Percentiles rank a stretch among this genome's conserved stretches.
These are phyloP conservation scores for Xerocomellus chrysenteron DNA, from an alignment of 768 basidiomycete genomes.

Conservation along the genomic window DNA sequence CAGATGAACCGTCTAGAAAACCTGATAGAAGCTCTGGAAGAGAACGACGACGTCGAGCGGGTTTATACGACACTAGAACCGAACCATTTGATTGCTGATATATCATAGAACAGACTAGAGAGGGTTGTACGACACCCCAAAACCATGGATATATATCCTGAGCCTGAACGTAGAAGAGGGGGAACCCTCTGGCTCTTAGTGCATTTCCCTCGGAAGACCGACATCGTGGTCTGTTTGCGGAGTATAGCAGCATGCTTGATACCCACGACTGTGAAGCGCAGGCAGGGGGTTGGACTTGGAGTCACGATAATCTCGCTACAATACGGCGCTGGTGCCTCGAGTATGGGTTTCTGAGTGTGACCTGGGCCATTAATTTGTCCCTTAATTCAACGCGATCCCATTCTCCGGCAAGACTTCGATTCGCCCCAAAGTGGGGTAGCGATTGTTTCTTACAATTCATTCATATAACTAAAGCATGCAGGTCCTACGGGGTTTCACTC, in stretches of 20 bases:
- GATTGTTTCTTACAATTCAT: conserved; percentile 10
- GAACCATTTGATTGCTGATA: conserved; percentile 25
- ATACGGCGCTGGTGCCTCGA: too few relatives aligned
- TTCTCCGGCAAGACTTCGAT: not conserved
- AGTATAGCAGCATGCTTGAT: too few relatives aligned
- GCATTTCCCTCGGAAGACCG: too few relatives aligned
- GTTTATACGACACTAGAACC: conserved; percentile 56
- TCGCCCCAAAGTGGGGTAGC: not conserved
- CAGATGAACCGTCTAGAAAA: conserved; percentile 36
- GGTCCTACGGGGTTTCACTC: not conserved
- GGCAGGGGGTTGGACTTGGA: too few relatives aligned
- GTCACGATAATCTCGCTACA: too few relatives aligned
- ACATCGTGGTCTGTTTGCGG: too few relatives aligned
- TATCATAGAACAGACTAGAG: conserved; percentile 15
- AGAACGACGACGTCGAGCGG: conserved; percentile 54
- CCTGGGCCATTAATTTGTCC: conserved; percentile 2
- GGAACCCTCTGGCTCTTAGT: too few relatives aligned
- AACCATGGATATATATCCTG: not conserved
- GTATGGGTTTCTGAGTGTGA: too few relatives aligned
- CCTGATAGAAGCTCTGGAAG: conserved; percentile 54
- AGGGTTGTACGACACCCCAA: not conserved
- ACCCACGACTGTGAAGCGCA: too few relatives aligned
- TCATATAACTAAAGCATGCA: conserved; percentile 17
- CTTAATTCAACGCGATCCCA: not conserved
- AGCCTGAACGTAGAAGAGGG: not conserved